A percentile compares a stretch with the other conserved stretches of the same genome.
Conservation (phyloP, 2,329 filamentous ascomycete genomes). For the Ceratocystis huliohia region DNA sequence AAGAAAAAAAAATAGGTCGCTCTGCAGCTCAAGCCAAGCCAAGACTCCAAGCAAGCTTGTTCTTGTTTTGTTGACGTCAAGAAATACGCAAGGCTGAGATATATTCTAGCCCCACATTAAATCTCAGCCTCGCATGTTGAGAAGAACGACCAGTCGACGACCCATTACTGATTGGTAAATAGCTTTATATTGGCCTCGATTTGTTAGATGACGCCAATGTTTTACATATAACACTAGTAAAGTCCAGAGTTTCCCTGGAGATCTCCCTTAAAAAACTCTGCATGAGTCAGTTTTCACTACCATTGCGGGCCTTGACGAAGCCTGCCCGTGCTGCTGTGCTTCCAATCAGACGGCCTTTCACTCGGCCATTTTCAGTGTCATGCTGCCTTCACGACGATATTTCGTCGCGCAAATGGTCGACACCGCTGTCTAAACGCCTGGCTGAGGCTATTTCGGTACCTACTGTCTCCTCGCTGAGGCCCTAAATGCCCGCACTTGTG, state of each 20-base stretch:
- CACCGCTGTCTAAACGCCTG: constrained; percentile 76
- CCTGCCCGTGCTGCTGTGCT: neutral
- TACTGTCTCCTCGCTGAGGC: neutral
- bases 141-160: neutral
- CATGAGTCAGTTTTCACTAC: neutral
- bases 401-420: constrained; percentile 58
- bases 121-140: neutral
- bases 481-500: neutral
- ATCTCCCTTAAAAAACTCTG: neutral
- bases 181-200: neutral
- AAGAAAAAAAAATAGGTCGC: neutral
- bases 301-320: neutral
- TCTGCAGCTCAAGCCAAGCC: neutral
- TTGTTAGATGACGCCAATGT: neutral
- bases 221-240: neutral
- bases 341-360: neutral
- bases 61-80: neutral
- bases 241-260: neutral
- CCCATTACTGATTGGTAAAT: too few species aligned
- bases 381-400: neutral
- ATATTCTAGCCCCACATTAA: neutral
- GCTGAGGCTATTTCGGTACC: constrained; percentile 73
- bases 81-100: neutral
- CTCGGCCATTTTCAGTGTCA: neutral
- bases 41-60: neutral